Conservation (phyloP, 2,329 filamentous ascomycete species). For the Albophoma yamanashiensis region DNA sequence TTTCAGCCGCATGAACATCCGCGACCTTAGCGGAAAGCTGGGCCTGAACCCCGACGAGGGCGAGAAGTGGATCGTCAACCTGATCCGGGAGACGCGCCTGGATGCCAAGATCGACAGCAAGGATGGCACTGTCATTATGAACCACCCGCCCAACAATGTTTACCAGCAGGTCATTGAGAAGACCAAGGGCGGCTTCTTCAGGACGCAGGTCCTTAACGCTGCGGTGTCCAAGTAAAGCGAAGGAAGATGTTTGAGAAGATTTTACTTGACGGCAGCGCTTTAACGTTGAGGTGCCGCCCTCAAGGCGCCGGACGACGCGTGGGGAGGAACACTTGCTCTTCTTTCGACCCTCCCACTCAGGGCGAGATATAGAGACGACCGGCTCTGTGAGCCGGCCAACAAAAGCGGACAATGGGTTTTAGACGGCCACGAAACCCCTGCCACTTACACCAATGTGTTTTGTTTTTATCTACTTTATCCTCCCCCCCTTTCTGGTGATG, state of each 20-base stretch:
- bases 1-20: slow-evolving; percentile 95
- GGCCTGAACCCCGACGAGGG: slow-evolving; percentile 89
- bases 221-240: slow-evolving; percentile 41
- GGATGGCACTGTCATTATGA: slow-evolving; percentile 97
- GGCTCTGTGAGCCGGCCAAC: not conserved
- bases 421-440: not conserved
- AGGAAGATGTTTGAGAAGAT: not conserved
- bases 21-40: slow-evolving; percentile 85
- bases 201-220: slow-evolving; percentile 85
- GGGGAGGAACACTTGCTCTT: not conserved
- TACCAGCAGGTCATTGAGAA: slow-evolving; percentile 99
- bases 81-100: slow-evolving; percentile 93
- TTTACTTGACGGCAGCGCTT: not conserved
- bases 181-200: slow-evolving; percentile 97
- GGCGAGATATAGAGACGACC: not conserved
- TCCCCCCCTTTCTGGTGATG: slow-evolving; percentile 16
- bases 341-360: not conserved
- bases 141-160: slow-evolving; percentile 95
- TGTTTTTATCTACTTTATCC: slow-evolving; percentile 13
- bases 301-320: not conserved
- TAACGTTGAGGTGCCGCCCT: not conserved
- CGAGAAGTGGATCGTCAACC: slow-evolving; percentile 99
- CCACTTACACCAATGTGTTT: not conserved
- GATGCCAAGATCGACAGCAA: slow-evolving; percentile 99
- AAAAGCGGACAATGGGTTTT: not conserved